phyloP scores from a whole-genome alignment of 352 stramenopile species.

The Pythium sukuiense region DNA sequence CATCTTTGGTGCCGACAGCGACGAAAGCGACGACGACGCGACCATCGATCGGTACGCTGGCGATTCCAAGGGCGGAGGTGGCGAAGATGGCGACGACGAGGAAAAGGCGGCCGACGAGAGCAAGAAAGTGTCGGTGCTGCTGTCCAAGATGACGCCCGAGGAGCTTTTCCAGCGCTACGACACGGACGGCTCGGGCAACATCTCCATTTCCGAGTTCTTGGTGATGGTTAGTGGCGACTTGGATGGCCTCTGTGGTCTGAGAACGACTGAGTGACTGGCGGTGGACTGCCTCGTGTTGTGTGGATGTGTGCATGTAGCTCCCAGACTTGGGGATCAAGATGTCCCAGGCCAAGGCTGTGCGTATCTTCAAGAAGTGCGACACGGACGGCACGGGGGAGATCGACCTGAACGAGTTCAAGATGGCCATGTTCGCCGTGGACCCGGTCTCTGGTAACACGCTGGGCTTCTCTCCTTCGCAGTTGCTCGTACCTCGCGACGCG shows the following conservation, averaged over 20 bases:
- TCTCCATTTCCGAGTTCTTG: constrained; percentile 91
- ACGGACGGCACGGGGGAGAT: constrained; percentile 89
- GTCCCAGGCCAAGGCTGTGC: constrained; percentile 84
- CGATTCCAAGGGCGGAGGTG: constrained; percentile 19
- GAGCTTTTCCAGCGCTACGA: constrained; percentile 93
- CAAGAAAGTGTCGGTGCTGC: constrained; percentile 65
- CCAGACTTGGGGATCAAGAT: constrained; percentile 87
- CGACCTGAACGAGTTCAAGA: constrained; percentile 93
- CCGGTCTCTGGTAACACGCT: constrained; percentile 78
- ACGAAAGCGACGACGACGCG: constrained; percentile 81
- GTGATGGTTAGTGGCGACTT: constrained; percentile 48
- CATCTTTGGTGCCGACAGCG: constrained; percentile 70
- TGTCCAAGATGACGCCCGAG: constrained; percentile 77
- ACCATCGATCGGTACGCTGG: constrained; percentile 65
- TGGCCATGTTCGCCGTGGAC: constrained; percentile 91
- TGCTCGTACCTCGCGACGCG: constrained; percentile 85
- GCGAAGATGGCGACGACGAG: constrained; percentile 29
- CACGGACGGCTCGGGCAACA: constrained; percentile 84
- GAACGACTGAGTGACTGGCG: not conserved
- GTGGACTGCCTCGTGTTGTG: not conserved
- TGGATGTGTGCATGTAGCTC: constrained; percentile 49
- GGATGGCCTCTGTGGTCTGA: not conserved
- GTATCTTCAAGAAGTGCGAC: constrained; percentile 92
- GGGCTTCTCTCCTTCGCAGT: constrained; percentile 79
- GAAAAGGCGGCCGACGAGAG: constrained; percentile 42